Evolutionary conservation across 1,284 basidiomycete genomes (phyloP), one percentile per base, ranked within the genome.

Genomic region (Papiliotrema nemorosa): DNA sequence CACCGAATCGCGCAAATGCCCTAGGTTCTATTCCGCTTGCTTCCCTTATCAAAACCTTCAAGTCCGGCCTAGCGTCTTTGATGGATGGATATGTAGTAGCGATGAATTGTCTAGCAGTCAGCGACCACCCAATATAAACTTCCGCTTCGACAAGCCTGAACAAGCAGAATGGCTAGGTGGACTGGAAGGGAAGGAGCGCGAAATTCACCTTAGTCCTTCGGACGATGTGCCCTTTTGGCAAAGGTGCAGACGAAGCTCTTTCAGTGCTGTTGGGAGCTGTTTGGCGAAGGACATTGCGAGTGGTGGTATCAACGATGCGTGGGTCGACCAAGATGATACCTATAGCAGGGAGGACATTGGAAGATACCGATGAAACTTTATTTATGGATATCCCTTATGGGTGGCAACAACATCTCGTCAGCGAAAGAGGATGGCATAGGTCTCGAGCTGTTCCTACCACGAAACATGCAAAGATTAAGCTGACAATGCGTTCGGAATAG

Each of bases 1-100:
- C 76, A 94, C 91, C 90, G 68, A 91, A 93, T 67, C 91, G 80
- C 40, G 88, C 91, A 78, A 93, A 94, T 38, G 84, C 85, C 66
- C 90, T 80, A 47, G 91, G 88, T 42, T 88, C 88, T 9, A 90
- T 89, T 27, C 87, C 90, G 58, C 78, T 79, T n/a, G 91, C 91
- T 78, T 96, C 90, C 58, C 91, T 81, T 65, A 96, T 89, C 62
- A 96, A 74, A 36, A 96, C 81, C 34, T 91, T 92, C 27, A 96
- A 76, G 73, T 93, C 85, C 38, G 91, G 92, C 72, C 96, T 92
- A 70, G 88, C 79, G 61, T 86, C 79, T 78, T 96, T 96, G 73
- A 96, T 82, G 44, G 79, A 65, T 2, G 87, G 84, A 74, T 96
- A 96, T 50, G 83, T 80, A 24, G 86, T 79, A 46, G 85, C 76